phyloP scores from a whole-genome alignment of 495 filamentous ascomycete genomes.

The Aspergillus carlsbadensis region DNA sequence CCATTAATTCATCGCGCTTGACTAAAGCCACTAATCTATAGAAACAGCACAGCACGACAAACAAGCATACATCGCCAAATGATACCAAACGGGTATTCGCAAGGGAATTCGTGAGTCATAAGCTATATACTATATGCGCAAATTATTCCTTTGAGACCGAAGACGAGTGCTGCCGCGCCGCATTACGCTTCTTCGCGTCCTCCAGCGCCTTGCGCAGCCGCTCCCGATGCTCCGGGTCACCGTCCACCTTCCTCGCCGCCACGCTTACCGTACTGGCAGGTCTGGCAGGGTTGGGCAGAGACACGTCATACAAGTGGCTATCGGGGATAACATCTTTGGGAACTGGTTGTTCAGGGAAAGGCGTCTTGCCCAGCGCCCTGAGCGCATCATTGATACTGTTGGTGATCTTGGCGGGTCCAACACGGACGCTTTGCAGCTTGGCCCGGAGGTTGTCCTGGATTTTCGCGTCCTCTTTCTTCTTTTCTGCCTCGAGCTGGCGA shows the following conservation, averaged over 20 bases:
- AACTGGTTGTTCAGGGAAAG: conserved; percentile 20
- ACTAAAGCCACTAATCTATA: not conserved
- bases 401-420: conserved; percentile 38
- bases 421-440: conserved; percentile 48
- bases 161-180: conserved; percentile 27
- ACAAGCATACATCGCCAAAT: conserved; percentile 4
- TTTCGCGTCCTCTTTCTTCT: conserved; percentile 51
- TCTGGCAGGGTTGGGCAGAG: conserved; percentile 18
- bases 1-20: too few relatives aligned
- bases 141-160: not conserved
- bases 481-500: conserved; percentile 44
- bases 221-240: conserved; percentile 42
- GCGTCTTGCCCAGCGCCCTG: conserved; percentile 27
- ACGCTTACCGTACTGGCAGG: conserved; percentile 7
- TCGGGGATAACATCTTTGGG: conserved; percentile 13
- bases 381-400: conserved; percentile 33
- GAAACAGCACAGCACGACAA: not conserved
- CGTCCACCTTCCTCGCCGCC: conserved; percentile 18
- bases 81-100: not conserved
- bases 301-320: conserved; percentile 18
- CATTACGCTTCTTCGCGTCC: conserved; percentile 51
- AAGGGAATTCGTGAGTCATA: conserved; percentile 8
- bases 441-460: conserved; percentile 44
- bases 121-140: not conserved
- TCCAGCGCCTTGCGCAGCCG: conserved; percentile 48